Evolutionary conservation across 495 filamentous ascomycete species (phyloP).

Genomic region (Daldinia vernicosa): DNA sequence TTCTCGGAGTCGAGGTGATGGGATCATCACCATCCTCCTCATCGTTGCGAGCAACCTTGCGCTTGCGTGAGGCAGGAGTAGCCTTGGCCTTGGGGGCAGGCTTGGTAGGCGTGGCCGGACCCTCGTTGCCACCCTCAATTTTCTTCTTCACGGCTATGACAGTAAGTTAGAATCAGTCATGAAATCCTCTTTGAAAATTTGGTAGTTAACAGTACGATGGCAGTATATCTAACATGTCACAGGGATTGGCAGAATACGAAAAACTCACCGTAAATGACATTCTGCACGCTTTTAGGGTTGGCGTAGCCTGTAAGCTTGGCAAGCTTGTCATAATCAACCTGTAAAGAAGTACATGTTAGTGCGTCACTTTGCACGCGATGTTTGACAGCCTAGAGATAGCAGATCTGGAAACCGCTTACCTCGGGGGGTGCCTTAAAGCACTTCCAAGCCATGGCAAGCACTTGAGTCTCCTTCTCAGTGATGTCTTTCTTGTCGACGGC

Average conservation of each 20-base stretch:
- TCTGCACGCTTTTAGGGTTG: slow-evolving; percentile 24
- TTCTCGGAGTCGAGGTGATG: slow-evolving; percentile 10
- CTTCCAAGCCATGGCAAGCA: slow-evolving; percentile 34
- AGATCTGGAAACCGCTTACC: slow-evolving; percentile 7
- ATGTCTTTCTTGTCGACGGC: slow-evolving; percentile 18
- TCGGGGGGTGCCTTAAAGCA: slow-evolving; percentile 33
- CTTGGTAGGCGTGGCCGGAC: slow-evolving; percentile 19
- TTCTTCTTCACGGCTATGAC: slow-evolving; percentile 35
- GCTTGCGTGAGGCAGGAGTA: slow-evolving; percentile 17
- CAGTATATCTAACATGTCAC: background rate
- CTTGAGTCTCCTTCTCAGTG: slow-evolving; percentile 33
- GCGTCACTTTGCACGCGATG: background rate
- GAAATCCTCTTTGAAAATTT: background rate
- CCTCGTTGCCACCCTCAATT: slow-evolving; percentile 10
- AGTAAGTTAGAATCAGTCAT: background rate
- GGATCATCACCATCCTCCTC: slow-evolving; percentile 7
- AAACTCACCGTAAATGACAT: slow-evolving; percentile 33
- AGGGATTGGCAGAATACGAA: background rate
- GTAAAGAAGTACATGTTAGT: slow-evolving; percentile 16
- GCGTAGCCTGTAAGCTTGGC: slow-evolving; percentile 34
- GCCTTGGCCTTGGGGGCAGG: slow-evolving; percentile 15
- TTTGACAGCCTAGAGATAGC: background rate
- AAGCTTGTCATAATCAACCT: slow-evolving; percentile 38
- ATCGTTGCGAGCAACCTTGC: slow-evolving; percentile 1
- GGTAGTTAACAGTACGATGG: background rate